Evolutionary conservation across 23 red algal genomes (phyloP), one percentile per base, ranked within the genome.

Genomic region (Cyanidioschyzon merolae): DNA sequence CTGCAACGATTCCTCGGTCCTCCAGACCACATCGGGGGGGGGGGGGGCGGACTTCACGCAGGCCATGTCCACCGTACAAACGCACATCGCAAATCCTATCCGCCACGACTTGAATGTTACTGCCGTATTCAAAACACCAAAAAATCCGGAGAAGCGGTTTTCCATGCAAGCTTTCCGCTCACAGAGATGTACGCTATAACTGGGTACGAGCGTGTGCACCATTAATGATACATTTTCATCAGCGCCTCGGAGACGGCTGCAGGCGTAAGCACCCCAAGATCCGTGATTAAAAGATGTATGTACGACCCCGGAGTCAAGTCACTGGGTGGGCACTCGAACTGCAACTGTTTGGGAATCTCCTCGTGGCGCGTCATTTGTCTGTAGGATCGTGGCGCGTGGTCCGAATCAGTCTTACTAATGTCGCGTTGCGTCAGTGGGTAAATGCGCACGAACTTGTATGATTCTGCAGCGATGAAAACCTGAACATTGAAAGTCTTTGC

Each of bases 231-330:
- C 31, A 75, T 26, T 41, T 54, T 35, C 32, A 86, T 86, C n/a
- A 86, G 36, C 54, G 59, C 68, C 16, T 86, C 83, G 31, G 76
- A 79, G 31, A 86, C 83, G 41, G 83, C 83, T n/a, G 54, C 77
- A 29, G 83, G 83, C 39, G 83, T 79, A 1, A 86, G 59, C 39
- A 86, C 76, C 18, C 83, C 83, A 1, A 39, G 16, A 59, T 86
- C 83, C 37, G 83, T 86, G 76, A 86, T 68, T 12, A 86, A 38
- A 45, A 86, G 57, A 30, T 39, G 24, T 39, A 86, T 76, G 15
- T 57, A 76, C 0, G 37, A 34, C 29, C 75, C 39, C 41, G 83
- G 74, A 0, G 58, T 86, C 30, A 86, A 34, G 59, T 86, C 80
- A 59, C 80, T 83, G 1, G 80, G 2, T 0, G 67, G 58, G 32